These are phyloP conservation scores for Nakataea oryzae DNA, from an alignment of 2,329 filamentous ascomycete genomes.

Conservation along the genomic window DNA sequence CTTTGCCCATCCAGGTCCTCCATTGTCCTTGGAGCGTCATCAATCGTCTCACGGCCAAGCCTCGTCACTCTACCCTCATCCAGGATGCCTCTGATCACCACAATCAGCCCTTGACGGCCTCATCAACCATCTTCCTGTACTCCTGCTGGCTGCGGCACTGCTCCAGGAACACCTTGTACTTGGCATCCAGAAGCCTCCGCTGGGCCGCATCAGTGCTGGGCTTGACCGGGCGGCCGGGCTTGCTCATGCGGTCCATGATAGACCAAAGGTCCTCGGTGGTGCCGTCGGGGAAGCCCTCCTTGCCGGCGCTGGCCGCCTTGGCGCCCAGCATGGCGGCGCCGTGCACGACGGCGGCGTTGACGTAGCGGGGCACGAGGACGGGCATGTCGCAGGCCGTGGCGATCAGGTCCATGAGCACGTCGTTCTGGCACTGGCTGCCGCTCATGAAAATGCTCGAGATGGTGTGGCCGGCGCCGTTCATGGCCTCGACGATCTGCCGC, in stretches of 20 bases:
- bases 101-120: slow-evolving; percentile 30
- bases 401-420: slow-evolving; percentile 81
- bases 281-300: slow-evolving; percentile 46
- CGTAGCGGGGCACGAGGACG: slow-evolving; percentile 85
- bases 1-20: not conserved
- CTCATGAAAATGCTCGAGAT: slow-evolving; percentile 98
- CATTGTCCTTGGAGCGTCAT: not conserved
- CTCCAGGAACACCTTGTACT: slow-evolving; percentile 94
- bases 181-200: slow-evolving; percentile 71
- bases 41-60: not conserved
- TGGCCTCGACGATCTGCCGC: slow-evolving; percentile 84
- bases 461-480: slow-evolving; percentile 82
- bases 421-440: slow-evolving; percentile 93
- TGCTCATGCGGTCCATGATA: slow-evolving; percentile 97
- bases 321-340: slow-evolving; percentile 98
- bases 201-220: slow-evolving; percentile 63
- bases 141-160: slow-evolving; percentile 78
- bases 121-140: slow-evolving; percentile 72
- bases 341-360: slow-evolving; percentile 91
- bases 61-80: too few species aligned
- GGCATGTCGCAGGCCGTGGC: slow-evolving; percentile 87
- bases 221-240: slow-evolving; percentile 75
- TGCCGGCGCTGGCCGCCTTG: slow-evolving; percentile 73
- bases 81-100: not conserved
- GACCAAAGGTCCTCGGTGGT: slow-evolving; percentile 83